Conservation (phyloP, 2,329 filamentous ascomycete species). For the Microthyrium microscopicum region DNA sequence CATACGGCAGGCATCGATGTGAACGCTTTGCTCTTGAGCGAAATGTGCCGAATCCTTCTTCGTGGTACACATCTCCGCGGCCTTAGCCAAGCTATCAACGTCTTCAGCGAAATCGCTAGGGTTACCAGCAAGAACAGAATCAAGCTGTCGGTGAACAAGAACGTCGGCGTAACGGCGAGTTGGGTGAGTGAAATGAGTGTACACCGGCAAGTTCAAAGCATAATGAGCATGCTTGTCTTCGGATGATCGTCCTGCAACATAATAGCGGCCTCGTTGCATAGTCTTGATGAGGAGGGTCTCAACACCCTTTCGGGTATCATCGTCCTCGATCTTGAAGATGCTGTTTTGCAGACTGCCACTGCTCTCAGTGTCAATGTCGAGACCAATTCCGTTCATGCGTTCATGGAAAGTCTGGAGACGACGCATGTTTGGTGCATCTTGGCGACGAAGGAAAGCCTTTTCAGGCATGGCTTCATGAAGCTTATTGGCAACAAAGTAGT, state of each 20-base stretch:
- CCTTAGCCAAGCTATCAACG: slow-evolving; percentile 75
- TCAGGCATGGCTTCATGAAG: slow-evolving; percentile 66
- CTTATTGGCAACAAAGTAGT: slow-evolving; percentile 75
- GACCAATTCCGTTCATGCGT: slow-evolving; percentile 80
- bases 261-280: slow-evolving; percentile 95
- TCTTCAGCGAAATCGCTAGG: slow-evolving; percentile 78
- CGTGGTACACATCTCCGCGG: slow-evolving; percentile 87
- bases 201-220: slow-evolving; percentile 77
- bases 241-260: slow-evolving; percentile 60
- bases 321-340: slow-evolving; percentile 80
- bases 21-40: slow-evolving; percentile 95
- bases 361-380: slow-evolving; percentile 75
- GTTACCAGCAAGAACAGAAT: slow-evolving; percentile 67
- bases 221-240: slow-evolving; percentile 77
- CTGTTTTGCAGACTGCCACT: slow-evolving; percentile 88
- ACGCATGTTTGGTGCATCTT: slow-evolving; percentile 69
- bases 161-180: slow-evolving; percentile 91
- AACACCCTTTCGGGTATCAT: slow-evolving; percentile 89
- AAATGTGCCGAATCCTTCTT: slow-evolving; percentile 98
- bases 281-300: slow-evolving; percentile 89
- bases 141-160: slow-evolving; percentile 86
- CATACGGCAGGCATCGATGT: slow-evolving; percentile 89
- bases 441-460: slow-evolving; percentile 80
- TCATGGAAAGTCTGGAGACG: slow-evolving; percentile 83
- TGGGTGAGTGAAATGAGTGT: slow-evolving; percentile 95